Conservation (phyloP, 75 land plant species). For the Chamaecyparis obtusa region DNA sequence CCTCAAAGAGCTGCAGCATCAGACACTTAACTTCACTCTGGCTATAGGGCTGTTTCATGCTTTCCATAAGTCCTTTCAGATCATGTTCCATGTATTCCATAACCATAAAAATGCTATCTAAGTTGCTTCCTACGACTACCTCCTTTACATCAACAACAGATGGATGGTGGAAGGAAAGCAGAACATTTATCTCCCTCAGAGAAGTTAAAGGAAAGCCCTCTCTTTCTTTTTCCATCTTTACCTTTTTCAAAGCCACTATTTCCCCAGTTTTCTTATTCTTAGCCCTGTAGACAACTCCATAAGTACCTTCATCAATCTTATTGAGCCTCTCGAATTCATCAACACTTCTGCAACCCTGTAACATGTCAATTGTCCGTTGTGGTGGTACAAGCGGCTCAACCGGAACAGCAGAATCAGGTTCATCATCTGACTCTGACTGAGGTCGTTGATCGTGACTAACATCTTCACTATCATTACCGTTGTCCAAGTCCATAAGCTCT, state of each 20-base stretch:
- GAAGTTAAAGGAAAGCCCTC: constrained; percentile 97
- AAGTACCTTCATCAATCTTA: constrained; percentile 97
- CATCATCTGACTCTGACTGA: constrained; percentile 23
- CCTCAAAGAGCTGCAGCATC: constrained; percentile 93
- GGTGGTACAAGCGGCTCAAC: constrained; percentile 36
- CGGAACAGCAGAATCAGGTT: constrained; percentile 24
- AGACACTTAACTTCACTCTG: constrained; percentile 98
- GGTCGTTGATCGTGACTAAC: constrained; percentile 20
- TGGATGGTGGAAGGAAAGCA: constrained; percentile 87
- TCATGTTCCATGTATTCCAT: constrained; percentile 99
- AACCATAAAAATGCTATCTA: constrained; percentile 95
- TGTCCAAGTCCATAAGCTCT: constrained; percentile 75
- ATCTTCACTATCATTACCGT: constrained; percentile 21
- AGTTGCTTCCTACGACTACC: constrained; percentile 86
- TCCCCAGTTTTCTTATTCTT: constrained; percentile 89
- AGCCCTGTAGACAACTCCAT: constrained; percentile 95
- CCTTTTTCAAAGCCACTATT: constrained; percentile 93
- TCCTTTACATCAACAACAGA: constrained; percentile 98
- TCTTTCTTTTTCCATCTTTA: constrained; percentile 96
- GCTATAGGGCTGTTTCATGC: constrained; percentile 94
- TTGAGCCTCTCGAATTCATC: constrained; percentile 95
- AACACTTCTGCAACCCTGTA: constrained; percentile 92
- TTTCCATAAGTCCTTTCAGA: constrained; percentile 88
- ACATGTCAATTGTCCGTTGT: constrained; percentile 77
- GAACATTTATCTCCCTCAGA: constrained; percentile 89